Base-by-base conservation (phyloP, 805 yeast genomes). In the Lipomyces starkeyi region DNA sequence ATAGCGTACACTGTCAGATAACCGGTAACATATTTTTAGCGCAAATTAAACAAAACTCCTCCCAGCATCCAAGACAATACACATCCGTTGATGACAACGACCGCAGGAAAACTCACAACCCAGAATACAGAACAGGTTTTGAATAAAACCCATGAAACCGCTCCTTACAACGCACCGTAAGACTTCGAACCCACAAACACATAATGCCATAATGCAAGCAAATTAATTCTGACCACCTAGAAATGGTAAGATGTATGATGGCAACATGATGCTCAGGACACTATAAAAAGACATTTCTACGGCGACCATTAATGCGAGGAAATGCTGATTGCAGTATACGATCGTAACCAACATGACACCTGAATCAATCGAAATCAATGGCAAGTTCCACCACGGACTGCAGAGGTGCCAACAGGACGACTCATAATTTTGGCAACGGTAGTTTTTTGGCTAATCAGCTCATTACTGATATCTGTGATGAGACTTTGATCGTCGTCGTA, bases 371-470 rank as follows among this genome's bases (percentile, higher is more conserved):
- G 29, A 35, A 20, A 13, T 59, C 54, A 68, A 66, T 68, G 71
- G 53, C 71, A 68, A 8, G 71, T 68, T 13, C 69, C 69, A 17
- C 66, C 66, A 2, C 71, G 67, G 25, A 68, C 71, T 5, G 69
- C 70, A 8, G 71, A 59, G 14, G 61, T 58, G 13, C 71, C 71
- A 27, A 68, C 35, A 5, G 61, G 62, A 17, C 59, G 29, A 5
- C 59, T 40, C 65, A 67, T 53, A 13, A 58, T n/a, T 6, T 27
- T 29, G 3, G 22, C 47, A 40, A 66, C 25, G 25, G 29, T 32
- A 7, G 56, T 27, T 25, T 66, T 60, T 17, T 58, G 29, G 60
- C 52, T 49, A 25, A 52, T 11, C 22, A 56, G 63, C 34, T 56
- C 61, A 22, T 58, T 58, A 7, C 27, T 61, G 60, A 61, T 47